phyloP scores from a whole-genome alignment of 495 filamentous ascomycete genomes.

The Penicillium atrosanguineum region DNA sequence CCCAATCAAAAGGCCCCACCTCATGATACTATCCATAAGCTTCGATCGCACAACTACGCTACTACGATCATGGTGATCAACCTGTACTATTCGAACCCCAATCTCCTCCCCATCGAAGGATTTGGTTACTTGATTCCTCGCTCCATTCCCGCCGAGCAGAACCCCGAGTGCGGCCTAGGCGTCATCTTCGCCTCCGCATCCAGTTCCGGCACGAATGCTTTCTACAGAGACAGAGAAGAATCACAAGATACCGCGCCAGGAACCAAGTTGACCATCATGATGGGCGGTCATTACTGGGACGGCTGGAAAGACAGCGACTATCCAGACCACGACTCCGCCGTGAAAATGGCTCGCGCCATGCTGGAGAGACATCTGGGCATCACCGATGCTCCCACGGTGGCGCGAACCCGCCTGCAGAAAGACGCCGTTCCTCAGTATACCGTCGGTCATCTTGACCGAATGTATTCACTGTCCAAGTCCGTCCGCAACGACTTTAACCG shows the following conservation, averaged over 20 bases:
- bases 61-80: constrained; percentile 91
- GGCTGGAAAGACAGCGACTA: constrained; percentile 47
- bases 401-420: constrained; percentile 59
- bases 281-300: constrained; percentile 94
- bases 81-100: constrained; percentile 69
- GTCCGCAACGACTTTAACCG: constrained; percentile 58
- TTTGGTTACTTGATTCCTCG: constrained; percentile 90
- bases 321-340: constrained; percentile 61
- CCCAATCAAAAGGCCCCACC: constrained; percentile 8
- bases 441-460: constrained; percentile 67
- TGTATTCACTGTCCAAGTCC: constrained; percentile 55
- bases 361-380: constrained; percentile 74
- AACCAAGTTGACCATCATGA: constrained; percentile 91
- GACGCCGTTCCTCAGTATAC: constrained; percentile 89
- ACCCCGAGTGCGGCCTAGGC: constrained; percentile 81
- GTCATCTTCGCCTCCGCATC: constrained; percentile 87
- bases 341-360: constrained; percentile 63
- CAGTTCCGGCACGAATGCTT: constrained; percentile 17
- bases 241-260: constrained; percentile 56
- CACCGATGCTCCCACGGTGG: constrained; percentile 51
- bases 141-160: constrained; percentile 64
- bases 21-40: constrained; percentile 21
- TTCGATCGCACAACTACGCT: constrained; percentile 55
- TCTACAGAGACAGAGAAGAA: constrained; percentile 4
- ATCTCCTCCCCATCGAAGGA: constrained; percentile 63